Conservation (phyloP, 2,329 filamentous ascomycete species). For the Penicillium glabrum region DNA sequence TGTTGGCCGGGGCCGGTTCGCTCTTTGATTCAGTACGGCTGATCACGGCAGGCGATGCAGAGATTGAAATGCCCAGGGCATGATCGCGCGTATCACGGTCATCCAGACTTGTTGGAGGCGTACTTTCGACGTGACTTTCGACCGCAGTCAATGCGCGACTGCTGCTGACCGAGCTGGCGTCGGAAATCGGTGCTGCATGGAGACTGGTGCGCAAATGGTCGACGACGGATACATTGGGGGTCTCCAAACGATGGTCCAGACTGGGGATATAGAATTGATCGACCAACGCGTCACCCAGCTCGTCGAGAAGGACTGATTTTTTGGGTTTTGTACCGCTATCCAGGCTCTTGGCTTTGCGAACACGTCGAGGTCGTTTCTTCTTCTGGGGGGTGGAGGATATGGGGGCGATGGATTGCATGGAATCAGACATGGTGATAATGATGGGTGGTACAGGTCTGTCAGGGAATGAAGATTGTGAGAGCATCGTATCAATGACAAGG, state of each 20-base stretch:
- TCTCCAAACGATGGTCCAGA: not conserved
- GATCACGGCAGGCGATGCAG: not conserved
- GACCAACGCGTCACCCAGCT: slow-evolving; percentile 20
- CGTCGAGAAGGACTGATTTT: slow-evolving; percentile 20
- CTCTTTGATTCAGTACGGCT: not conserved
- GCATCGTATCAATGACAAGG: not conserved
- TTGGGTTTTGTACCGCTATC: slow-evolving; percentile 3
- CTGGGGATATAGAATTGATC: slow-evolving; percentile 14
- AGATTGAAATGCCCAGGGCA: not conserved
- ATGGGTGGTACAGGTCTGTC: slow-evolving; percentile 8
- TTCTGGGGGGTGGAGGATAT: not conserved
- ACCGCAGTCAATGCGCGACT: slow-evolving; percentile 11
- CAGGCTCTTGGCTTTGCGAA: slow-evolving; percentile 4
- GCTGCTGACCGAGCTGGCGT: slow-evolving; percentile 16
- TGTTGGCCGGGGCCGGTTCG: not conserved
- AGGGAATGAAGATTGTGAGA: not conserved
- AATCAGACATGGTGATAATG: slow-evolving; percentile 4
- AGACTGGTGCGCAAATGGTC: slow-evolving; percentile 18
- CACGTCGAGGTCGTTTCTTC: slow-evolving; percentile 13
- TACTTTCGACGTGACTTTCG: slow-evolving; percentile 2
- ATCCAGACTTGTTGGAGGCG: slow-evolving; percentile 16
- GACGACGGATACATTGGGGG: slow-evolving; percentile 8
- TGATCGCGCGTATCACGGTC: not conserved
- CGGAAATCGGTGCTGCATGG: slow-evolving; percentile 1
- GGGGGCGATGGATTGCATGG: not conserved